These are phyloP conservation scores for Aspergillus novoparasiticus DNA, from an alignment of 2,329 filamentous ascomycete genomes.

Conservation along the genomic window DNA sequence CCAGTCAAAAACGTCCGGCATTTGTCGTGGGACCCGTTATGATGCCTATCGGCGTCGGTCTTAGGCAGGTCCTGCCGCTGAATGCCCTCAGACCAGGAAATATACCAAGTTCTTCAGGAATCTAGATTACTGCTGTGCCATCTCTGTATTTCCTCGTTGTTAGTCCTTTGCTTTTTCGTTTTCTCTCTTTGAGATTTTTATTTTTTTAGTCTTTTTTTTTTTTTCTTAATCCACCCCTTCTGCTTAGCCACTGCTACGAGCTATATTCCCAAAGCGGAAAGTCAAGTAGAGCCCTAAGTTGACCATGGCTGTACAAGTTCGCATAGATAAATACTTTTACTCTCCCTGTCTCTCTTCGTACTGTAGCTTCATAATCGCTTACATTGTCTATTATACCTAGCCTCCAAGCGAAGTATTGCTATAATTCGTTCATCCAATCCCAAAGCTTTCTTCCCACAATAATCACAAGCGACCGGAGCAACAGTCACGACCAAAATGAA, in stretches of 20 bases:
- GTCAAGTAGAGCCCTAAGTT: neutral
- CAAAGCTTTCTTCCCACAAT: too few relatives aligned
- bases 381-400: neutral
- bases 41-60: neutral
- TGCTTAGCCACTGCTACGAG: neutral
- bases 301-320: neutral
- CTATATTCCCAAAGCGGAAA: neutral
- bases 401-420: fast-evolving
- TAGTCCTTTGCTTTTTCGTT: neutral
- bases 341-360: neutral
- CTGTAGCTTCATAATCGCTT: neutral
- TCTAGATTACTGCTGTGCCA: neutral
- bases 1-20: too few relatives aligned
- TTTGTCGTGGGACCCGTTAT: too few relatives aligned
- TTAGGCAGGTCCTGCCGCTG: neutral
- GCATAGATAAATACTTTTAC: neutral
- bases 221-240: too few relatives aligned
- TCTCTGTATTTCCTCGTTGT: neutral
- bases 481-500: neutral
- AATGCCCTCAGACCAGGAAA: neutral
- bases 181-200: neutral
- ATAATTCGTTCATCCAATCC: neutral
- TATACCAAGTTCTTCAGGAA: neutral
- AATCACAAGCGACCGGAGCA: too few relatives aligned
- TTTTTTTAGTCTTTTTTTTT: neutral